Percentiles rank a stretch among this genome's conserved stretches.
Evolutionary conservation across 2,329 filamentous ascomycete genomes (phyloP).

Genomic region (Ophiosphaerella korrae): DNA sequence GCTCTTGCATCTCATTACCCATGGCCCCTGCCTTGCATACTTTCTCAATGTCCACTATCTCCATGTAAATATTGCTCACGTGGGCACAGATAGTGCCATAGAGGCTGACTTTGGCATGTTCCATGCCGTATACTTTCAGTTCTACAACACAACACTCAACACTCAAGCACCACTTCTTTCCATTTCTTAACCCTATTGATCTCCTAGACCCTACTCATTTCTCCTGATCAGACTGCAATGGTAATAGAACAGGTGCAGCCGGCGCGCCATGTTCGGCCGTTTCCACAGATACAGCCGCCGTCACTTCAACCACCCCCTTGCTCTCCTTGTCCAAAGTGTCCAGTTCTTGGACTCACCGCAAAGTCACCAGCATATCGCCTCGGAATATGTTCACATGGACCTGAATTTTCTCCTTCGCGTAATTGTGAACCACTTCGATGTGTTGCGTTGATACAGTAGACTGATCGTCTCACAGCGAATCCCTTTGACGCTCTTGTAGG

Average conservation of each 20-base stretch:
- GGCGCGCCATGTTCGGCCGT: too few relatives aligned
- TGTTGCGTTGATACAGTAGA: not conserved
- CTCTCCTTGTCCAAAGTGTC: conserved; percentile 17
- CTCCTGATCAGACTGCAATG: too few relatives aligned
- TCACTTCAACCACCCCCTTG: conserved; percentile 11
- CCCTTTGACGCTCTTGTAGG: conserved; percentile 35
- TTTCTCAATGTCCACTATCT: too few relatives aligned
- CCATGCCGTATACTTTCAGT: not conserved
- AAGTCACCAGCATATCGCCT: conserved; percentile 5
- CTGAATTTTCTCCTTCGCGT: conserved; percentile 29
- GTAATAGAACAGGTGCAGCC: too few relatives aligned
- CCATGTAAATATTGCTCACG: conserved; percentile 1
- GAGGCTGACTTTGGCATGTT: not conserved
- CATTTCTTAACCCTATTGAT: not conserved
- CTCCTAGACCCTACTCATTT: too few relatives aligned
- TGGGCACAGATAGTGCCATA: conserved; percentile 6
- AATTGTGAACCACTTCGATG: not conserved
- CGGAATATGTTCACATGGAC: conserved; percentile 18
- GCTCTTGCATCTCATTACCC: too few relatives aligned
- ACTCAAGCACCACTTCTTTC: not conserved
- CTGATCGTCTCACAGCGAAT: conserved; percentile 25
- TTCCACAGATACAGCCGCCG: not conserved
- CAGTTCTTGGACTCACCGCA: conserved; percentile 1
- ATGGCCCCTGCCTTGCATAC: too few relatives aligned
- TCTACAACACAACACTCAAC: too few relatives aligned